Percentiles rank a stretch among this genome's conserved stretches.
Conservation (phyloP, 2,329 filamentous ascomycete genomes). For the Ascochyta clinopodiicola region DNA sequence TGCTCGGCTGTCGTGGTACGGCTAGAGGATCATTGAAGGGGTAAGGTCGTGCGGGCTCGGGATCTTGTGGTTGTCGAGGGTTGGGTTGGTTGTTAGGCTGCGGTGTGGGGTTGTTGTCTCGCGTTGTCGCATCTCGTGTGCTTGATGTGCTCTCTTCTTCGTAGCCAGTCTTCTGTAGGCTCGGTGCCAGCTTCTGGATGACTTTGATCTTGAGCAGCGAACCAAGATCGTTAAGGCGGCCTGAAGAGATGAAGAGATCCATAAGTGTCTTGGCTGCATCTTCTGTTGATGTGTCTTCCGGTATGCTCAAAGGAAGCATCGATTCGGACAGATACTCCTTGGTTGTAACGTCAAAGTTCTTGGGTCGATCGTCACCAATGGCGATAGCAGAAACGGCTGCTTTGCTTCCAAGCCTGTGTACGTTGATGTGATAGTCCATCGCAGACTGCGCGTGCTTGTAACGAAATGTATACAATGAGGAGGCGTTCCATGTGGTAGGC, state of each 20-base stretch:
- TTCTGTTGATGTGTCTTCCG: conserved; percentile 55
- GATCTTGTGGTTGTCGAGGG: conserved; percentile 57
- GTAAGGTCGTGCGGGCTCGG: conserved; percentile 68
- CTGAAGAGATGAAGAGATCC: conserved; percentile 75
- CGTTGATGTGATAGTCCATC: conserved; percentile 81
- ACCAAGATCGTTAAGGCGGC: conserved; percentile 72
- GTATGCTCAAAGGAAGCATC: conserved; percentile 60
- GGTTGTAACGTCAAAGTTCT: conserved; percentile 74
- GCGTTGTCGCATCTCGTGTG: conserved; percentile 52
- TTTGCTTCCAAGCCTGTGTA: conserved; percentile 82
- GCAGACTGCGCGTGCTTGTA: conserved; percentile 87
- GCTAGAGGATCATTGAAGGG: conserved; percentile 74
- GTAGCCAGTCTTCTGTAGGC: conserved; percentile 79
- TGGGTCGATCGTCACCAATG: conserved; percentile 80
- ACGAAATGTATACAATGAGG: conserved; percentile 76
- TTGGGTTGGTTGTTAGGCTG: conserved; percentile 30
- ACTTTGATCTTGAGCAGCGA: conserved; percentile 77
- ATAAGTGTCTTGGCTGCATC: conserved; percentile 54
- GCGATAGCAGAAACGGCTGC: conserved; percentile 83
- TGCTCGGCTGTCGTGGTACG: conserved; percentile 59
- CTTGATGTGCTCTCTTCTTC: conserved; percentile 51
- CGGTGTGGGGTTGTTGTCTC: conserved; percentile 24
- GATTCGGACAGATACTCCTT: conserved; percentile 76
- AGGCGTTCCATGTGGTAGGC: conserved; percentile 80
- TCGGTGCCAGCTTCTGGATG: conserved; percentile 82